Evolutionary conservation across 208 protist genomes (phyloP).

Genomic region (Crithidia mellificae): DNA sequence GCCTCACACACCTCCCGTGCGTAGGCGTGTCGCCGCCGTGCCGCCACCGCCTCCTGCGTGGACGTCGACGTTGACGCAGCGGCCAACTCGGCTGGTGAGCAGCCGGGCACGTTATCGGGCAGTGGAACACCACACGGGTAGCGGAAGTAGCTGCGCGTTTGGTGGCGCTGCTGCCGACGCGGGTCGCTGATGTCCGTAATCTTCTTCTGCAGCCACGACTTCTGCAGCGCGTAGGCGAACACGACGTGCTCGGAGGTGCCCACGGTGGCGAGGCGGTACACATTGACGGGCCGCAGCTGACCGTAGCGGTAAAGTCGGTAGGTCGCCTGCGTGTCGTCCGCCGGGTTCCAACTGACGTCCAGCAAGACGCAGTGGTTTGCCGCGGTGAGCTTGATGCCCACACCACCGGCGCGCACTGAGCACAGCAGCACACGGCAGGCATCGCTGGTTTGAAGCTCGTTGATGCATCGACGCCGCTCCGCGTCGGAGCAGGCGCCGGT

Average conservation of each 20-base stretch:
- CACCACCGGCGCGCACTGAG: slow-evolving; percentile 90
- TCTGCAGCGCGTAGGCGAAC: slow-evolving; percentile 83
- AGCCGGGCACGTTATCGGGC: slow-evolving; percentile 14
- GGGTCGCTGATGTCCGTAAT: slow-evolving; percentile 81
- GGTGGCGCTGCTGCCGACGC: slow-evolving; percentile 68
- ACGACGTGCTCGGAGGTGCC: slow-evolving; percentile 94
- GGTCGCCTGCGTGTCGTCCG: slow-evolving; percentile 91
- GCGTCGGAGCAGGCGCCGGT: slow-evolving; percentile 42
- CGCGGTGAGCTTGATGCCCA: slow-evolving; percentile 92
- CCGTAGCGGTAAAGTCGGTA: slow-evolving; percentile 95
- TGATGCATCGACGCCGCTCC: slow-evolving; percentile 56
- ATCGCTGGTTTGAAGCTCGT: slow-evolving; percentile 58
- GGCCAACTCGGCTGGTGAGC: neutral
- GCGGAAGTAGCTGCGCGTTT: slow-evolving; percentile 67
- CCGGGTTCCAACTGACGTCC: slow-evolving; percentile 94
- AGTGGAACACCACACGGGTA: slow-evolving; percentile 70
- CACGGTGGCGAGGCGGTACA: slow-evolving; percentile 92
- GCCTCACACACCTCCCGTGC: slow-evolving; percentile 33
- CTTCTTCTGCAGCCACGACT: slow-evolving; percentile 88
- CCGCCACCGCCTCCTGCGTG: neutral
- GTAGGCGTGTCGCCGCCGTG: slow-evolving; percentile 1
- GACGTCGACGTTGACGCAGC: neutral
- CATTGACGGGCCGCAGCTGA: slow-evolving; percentile 82
- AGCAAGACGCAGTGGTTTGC: slow-evolving; percentile 95
- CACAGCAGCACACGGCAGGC: slow-evolving; percentile 78